Conservation (phyloP, 1,284 basidiomycete genomes). For the Leucoagaricus sp. region DNA sequence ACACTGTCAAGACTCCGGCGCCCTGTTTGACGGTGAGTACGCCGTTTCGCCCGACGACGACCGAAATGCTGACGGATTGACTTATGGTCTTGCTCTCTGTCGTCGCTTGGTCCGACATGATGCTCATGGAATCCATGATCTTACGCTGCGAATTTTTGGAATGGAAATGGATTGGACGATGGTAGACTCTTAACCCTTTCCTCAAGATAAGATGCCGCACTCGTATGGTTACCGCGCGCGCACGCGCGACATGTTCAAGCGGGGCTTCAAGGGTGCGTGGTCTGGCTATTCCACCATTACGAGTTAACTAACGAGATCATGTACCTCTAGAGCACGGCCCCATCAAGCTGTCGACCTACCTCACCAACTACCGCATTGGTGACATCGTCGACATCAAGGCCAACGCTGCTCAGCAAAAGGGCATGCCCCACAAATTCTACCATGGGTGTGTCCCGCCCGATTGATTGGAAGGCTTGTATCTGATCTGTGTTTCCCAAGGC, state of each 20-base stretch:
- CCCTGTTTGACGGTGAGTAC: slow-evolving; percentile 31
- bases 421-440: slow-evolving; percentile 99
- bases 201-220: slow-evolving; percentile 87
- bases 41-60: background rate
- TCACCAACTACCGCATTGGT: slow-evolving; percentile 92
- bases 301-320: background rate
- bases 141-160: too few species aligned
- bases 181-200: slow-evolving; percentile 4
- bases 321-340: slow-evolving; percentile 79
- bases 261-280: slow-evolving; percentile 88
- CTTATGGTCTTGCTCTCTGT: background rate
- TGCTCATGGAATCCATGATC: background rate
- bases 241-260: slow-evolving; percentile 99
- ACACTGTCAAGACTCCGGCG: slow-evolving; percentile 43
- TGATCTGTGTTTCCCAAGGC: slow-evolving; percentile 45
- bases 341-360: slow-evolving; percentile 91
- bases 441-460: slow-evolving; percentile 60
- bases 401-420: slow-evolving; percentile 98
- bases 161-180: background rate
- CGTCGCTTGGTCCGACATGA: background rate
- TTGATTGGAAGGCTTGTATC: background rate
- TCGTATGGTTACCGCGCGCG: slow-evolving; percentile 99
- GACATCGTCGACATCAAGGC: slow-evolving; percentile 99
- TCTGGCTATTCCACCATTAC: slow-evolving; percentile 19
- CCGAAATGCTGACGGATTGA: background rate